Evolutionary conservation across 208 protist species (phyloP), one percentile per base, ranked within the genome.

Genomic region (Leishmania aethiopica): DNA sequence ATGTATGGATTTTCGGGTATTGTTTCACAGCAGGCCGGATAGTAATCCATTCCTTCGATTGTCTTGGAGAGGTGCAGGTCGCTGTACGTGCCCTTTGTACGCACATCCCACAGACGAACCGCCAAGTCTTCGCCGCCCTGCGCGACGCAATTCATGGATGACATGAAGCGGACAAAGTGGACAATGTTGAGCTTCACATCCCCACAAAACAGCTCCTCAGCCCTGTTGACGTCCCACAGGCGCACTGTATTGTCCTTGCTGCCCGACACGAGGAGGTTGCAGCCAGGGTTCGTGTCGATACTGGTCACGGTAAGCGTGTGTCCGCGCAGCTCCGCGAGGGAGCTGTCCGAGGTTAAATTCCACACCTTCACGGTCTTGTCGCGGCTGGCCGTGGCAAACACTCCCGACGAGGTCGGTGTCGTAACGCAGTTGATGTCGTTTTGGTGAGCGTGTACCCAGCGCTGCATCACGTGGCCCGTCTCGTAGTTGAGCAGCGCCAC

Each of bases 161-260:
- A 85, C 66, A 95, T 79, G 75, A 89, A 95, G 66, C 82, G 84
- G 3, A 95, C 88, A 86, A 94, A 93, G 66, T 91, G 90, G 13
- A 96, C 91, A 64, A 95, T 77, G 79, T 97, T 95, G 53, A 93
- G 84, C 81, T 94, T 94, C 8, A 95, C 79, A 80, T 94, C 92
- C 32, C 87, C 88, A 71, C 89, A 91, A 71, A 87, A 91, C 11
- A 97, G 67, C 77, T 97, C 90, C 79, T 84, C 80, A 22, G 78
- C 45, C n/a, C 59, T 69, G n/a, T 83, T 78, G 8, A 95, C 79
- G 80, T 95, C 88, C 92, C 93, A 95, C 42, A 95, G 78, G 1
- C 92, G 90, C 64, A 95, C 90, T 22, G 91, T 95, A 86, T 94
- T 97, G 82, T 95, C 92, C 55, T 86, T 90, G 88, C 91, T 92